Evolutionary conservation across 441 rosid species (phyloP).

Genomic region (Aleurites moluccanus): DNA sequence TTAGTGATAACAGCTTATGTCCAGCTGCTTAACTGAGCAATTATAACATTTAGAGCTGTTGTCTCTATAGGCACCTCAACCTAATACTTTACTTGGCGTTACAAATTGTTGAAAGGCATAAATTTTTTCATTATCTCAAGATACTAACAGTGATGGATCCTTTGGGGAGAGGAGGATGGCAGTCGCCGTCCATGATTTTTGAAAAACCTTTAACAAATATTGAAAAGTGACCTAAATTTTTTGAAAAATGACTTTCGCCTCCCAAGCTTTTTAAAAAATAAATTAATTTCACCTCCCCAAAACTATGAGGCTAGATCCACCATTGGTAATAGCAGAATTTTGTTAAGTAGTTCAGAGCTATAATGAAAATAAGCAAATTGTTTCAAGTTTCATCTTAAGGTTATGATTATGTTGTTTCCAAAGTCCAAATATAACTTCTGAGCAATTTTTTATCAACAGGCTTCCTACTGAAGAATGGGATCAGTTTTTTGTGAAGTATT

Average conservation of each 20-base stretch:
- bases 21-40: not conserved
- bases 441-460: constrained; percentile 44
- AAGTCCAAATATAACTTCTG: constrained; percentile 12
- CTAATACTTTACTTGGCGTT: not conserved
- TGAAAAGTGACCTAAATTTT: too few relatives aligned
- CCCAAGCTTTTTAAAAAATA: too few relatives aligned
- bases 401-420: not conserved
- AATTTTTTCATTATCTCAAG: not conserved
- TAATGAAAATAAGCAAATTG: not conserved
- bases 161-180: too few relatives aligned
- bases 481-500: constrained; percentile 74
- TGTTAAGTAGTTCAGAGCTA: not conserved
- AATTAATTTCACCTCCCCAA: too few relatives aligned
- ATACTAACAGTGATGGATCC: too few relatives aligned
- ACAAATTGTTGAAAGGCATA: not conserved
- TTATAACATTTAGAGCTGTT: not conserved
- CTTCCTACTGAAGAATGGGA: constrained; percentile 82
- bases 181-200: too few relatives aligned
- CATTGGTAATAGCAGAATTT: not conserved
- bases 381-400: not conserved
- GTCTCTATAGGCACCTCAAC: not conserved
- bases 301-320: too few relatives aligned
- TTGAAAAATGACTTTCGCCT: too few relatives aligned
- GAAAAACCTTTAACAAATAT: too few relatives aligned
- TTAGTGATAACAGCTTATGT: not conserved